Conservation (phyloP, 2,329 filamentous ascomycete genomes). For the Claviceps humidiphila region DNA sequence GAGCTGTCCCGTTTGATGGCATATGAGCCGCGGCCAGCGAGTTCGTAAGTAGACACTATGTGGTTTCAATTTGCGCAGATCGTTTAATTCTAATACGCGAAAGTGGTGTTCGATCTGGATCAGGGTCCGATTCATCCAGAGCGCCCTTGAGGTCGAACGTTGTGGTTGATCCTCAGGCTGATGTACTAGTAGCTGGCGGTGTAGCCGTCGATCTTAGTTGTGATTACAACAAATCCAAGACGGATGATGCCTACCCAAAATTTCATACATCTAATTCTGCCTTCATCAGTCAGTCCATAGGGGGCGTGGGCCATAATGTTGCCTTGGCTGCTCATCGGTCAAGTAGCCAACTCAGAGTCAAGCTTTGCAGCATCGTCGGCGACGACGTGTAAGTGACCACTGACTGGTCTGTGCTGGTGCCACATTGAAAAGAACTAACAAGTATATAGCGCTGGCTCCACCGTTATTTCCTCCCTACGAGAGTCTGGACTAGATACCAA, state of each 20-base stretch:
- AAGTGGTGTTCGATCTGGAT: slow-evolving; percentile 15
- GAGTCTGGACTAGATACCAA: slow-evolving; percentile 49
- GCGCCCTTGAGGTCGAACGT: slow-evolving; percentile 2
- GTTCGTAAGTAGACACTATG: slow-evolving; percentile 23
- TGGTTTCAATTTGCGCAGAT: slow-evolving; percentile 5
- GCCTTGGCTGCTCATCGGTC: slow-evolving; percentile 66
- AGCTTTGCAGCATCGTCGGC: slow-evolving; percentile 68
- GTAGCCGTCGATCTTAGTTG: slow-evolving; percentile 80
- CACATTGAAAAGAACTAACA: neutral
- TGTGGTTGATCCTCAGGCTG: slow-evolving; percentile 23
- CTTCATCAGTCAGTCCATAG: slow-evolving; percentile 66
- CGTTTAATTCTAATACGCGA: slow-evolving; percentile 22
- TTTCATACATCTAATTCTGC: slow-evolving; percentile 79
- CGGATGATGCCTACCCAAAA: slow-evolving; percentile 27
- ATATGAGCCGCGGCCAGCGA: slow-evolving; percentile 15
- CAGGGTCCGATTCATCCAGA: neutral
- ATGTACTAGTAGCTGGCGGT: slow-evolving; percentile 82
- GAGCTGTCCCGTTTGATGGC: slow-evolving; percentile 35
- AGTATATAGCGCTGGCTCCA: slow-evolving; percentile 49
- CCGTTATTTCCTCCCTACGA: slow-evolving; percentile 53
- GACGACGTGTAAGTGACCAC: slow-evolving; percentile 64
- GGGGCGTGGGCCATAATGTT: slow-evolving; percentile 87
- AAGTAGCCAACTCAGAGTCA: slow-evolving; percentile 46
- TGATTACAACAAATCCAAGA: slow-evolving; percentile 41
- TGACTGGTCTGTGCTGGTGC: slow-evolving; percentile 1